Evolutionary conservation across 176 grass and related monocot species (phyloP), one percentile per base, ranked within the genome.

Genomic region (Areca catechu): DNA sequence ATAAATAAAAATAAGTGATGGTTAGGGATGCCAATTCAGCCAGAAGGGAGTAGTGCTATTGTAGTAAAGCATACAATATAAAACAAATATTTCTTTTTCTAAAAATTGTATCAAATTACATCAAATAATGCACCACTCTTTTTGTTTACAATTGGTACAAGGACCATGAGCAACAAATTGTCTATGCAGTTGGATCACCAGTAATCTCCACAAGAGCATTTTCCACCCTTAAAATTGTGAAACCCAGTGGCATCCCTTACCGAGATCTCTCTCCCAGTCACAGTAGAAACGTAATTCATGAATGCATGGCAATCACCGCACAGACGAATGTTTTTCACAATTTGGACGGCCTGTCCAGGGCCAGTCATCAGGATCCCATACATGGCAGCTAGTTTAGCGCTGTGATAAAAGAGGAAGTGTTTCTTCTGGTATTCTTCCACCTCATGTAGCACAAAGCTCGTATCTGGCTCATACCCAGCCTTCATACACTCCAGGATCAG

Each of bases 281-380:
- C 70, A 24, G 67, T 68, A 22, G 86, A 84, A 9, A 74, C 62
- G 14, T 78, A 20, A 61, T 84, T 79, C 77, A 85, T 24, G 71
- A 89, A 89, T 20, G 77, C 74, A 61, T 89, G 86, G 63, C 86
- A 89, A 49, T 84, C 86, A 16, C 86, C 81, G 15, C 86, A 89
- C 60, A 89, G 73, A 55, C 61, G 86, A 51, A 84, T 72, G 50
- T 81, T 89, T 71, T 84, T 89, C 65, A 81, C 71, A 1, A 84
- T 77, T 14, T 34, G 66, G 20, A 89, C 57, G 0, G 67, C 57
- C 49, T 30, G 57, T 5, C 62, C 23, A n/a, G 66, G 66, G 14
- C 70, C 6, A 16, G 61, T 49, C 73, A 48, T 89, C 16, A 84
- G 70, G 58, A 89, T 60, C 7, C 86, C 86, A 56, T 89, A 76